These are phyloP conservation scores for Yamadazyma jaroonii DNA, from an alignment of 1,139 yeast species.

Conservation along the genomic window DNA sequence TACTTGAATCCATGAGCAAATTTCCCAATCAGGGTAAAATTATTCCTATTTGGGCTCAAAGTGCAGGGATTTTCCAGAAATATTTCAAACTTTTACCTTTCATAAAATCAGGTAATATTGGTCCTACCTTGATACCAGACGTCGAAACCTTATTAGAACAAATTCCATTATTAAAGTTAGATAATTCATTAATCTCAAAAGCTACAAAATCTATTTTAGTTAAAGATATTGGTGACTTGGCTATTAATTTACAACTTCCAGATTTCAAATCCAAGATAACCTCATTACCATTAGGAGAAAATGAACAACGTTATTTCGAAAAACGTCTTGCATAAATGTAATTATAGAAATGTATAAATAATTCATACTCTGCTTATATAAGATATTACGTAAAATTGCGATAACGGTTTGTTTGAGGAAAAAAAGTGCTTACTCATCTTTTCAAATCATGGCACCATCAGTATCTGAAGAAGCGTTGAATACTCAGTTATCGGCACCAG, in stretches of 20 bases:
- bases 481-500: conserved; percentile 43
- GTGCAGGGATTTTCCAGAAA: conserved; percentile 55
- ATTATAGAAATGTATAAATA: too few species aligned
- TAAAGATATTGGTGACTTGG: conserved; percentile 42
- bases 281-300: conserved; percentile 44
- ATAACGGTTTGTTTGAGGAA: too few species aligned
- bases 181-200: conserved; percentile 19
- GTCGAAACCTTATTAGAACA: conserved; percentile 37
- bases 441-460: conserved; percentile 23
- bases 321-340: conserved; percentile 2
- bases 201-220: conserved; percentile 55
- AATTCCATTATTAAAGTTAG: conserved; percentile 36
- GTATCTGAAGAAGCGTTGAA: conserved; percentile 13
- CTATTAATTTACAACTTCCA: conserved; percentile 22
- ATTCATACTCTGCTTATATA: too few species aligned
- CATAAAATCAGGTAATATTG: conserved; percentile 8
- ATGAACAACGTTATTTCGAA: conserved; percentile 41
- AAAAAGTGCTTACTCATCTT: not conserved
- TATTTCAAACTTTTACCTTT: conserved; percentile 33
- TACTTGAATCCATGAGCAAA: conserved; percentile 39
- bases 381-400: too few species aligned
- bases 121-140: conserved; percentile 12
- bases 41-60: conserved; percentile 56
- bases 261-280: conserved; percentile 24
- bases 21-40: conserved; percentile 46